phyloP scores from a whole-genome alignment of 2,329 filamentous ascomycete species.

The Clonostachys rhizophaga region DNA sequence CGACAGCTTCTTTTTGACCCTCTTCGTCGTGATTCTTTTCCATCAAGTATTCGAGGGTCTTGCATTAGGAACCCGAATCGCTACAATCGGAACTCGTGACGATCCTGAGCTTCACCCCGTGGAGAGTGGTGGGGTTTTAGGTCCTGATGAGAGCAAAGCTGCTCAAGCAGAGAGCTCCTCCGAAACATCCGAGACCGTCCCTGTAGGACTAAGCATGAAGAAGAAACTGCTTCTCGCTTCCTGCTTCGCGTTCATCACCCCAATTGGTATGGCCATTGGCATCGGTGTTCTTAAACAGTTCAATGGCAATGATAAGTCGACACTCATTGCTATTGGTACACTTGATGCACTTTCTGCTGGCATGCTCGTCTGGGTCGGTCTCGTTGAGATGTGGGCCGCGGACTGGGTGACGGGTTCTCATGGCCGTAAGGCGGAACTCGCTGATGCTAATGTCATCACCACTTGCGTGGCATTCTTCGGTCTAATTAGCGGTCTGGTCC shows the following conservation, averaged over 20 bases:
- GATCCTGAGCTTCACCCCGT: slow-evolving; percentile 4
- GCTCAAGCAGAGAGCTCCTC: slow-evolving; percentile 5
- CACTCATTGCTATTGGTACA: slow-evolving; percentile 67
- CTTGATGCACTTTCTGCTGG: slow-evolving; percentile 71
- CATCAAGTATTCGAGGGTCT: slow-evolving; percentile 77
- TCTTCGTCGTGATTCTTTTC: slow-evolving; percentile 68
- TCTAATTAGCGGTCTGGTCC: slow-evolving; percentile 55
- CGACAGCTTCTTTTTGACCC: slow-evolving; percentile 49
- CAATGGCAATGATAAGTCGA: slow-evolving; percentile 67
- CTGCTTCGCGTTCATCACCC: slow-evolving; percentile 67
- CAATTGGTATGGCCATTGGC: slow-evolving; percentile 76
- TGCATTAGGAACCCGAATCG: slow-evolving; percentile 68
- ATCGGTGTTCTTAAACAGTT: slow-evolving; percentile 66
- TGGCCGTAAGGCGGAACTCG: slow-evolving; percentile 40
- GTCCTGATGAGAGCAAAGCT: slow-evolving; percentile 14
- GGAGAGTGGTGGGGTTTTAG: slow-evolving; percentile 4
- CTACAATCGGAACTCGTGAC: slow-evolving; percentile 39
- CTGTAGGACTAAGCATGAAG: slow-evolving; percentile 23
- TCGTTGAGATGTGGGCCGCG: slow-evolving; percentile 75
- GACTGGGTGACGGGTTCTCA: slow-evolving; percentile 60
- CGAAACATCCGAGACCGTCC: slow-evolving; percentile 6
- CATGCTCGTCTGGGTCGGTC: slow-evolving; percentile 73
- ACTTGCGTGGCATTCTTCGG: slow-evolving; percentile 45
- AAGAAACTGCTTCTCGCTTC: slow-evolving; percentile 58
- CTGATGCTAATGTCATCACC: slow-evolving; percentile 40